Base-by-base conservation (phyloP, 116 monocot genomes). In the Dioscorea cayenensis region DNA sequence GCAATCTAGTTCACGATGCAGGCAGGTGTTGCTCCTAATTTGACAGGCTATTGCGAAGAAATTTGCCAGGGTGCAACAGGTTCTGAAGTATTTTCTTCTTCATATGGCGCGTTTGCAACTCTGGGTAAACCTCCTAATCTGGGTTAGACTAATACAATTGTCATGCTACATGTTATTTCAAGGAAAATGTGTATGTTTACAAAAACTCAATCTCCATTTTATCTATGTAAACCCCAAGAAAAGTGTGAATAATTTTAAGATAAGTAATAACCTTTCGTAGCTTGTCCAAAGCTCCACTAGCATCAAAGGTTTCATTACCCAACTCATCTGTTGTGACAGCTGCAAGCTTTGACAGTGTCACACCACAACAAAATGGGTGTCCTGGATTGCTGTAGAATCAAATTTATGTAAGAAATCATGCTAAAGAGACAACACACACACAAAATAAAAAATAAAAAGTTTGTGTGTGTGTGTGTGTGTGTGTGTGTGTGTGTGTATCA, bases 221-320 rank as follows among this genome's bases (percentile, higher is more conserved):
- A 51, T 16, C 55, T n/a, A 55, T 3, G 16, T 18, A 18, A 55
- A 55, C 2, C 14, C 16, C 12, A 8, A 52, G 2, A 55, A 55
- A 5, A 0, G n/a, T 5, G 14, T 55, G 17, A 55, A 16, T 3
- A 55, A 55, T 55, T 18, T 55, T 5, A 5, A 55, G 55, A 55
- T 55, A 18, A 18, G 64, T 62, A 22, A 81, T 69, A 60, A 99
- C 99, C 91, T 94, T 99, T 2, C 91, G 83, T 61, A 99, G 71
- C 71, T 88, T 99, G 78, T 99, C 99, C 59, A 99, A 76, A 49
- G 91, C 99, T 62, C 89, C 94, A 87, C 99, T 94, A n/a, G 99
- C 84, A 82, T 89, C 89, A 85, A 99, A 99, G 66, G 94, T 94
- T 74, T 99, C 99, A 82, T 94, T 94, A 7, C 94, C 94, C 36